phyloP scores from a whole-genome alignment of 2,329 filamentous ascomycete species.

The Phialophora expanda region DNA sequence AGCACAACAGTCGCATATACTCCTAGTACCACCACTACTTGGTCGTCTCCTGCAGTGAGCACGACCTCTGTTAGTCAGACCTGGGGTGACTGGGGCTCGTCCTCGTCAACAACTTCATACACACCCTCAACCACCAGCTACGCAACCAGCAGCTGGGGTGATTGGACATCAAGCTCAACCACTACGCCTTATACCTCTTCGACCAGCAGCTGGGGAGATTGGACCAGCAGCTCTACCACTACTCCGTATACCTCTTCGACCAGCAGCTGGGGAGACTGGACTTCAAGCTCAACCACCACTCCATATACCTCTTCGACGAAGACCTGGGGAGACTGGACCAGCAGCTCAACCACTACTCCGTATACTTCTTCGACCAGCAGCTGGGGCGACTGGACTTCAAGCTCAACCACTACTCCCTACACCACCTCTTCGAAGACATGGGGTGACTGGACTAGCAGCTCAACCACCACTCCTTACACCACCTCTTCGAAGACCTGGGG shows the following conservation, averaged over 20 bases:
- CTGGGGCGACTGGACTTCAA: slow-evolving; percentile 20
- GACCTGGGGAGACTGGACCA: slow-evolving; percentile 18
- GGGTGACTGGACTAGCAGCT: slow-evolving; percentile 9
- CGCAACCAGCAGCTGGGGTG: slow-evolving; percentile 5
- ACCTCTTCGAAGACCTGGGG: slow-evolving; percentile 2
- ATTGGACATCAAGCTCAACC: slow-evolving; percentile 6
- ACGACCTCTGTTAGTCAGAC: not conserved
- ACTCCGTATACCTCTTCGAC: slow-evolving; percentile 3
- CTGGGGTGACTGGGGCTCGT: not conserved
- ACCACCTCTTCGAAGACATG: not conserved
- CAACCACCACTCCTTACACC: not conserved
- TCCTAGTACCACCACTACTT: not conserved
- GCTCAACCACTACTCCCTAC: not conserved
- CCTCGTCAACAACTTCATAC: not conserved
- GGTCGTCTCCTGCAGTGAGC: not conserved
- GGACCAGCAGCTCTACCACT: slow-evolving; percentile 3
- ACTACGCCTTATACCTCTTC: slow-evolving; percentile 5
- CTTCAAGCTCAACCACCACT: not conserved
- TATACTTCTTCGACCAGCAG: not conserved
- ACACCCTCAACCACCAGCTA: not conserved
- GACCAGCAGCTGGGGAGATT: slow-evolving; percentile 5
- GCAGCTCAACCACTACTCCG: not conserved
- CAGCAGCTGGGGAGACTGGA: slow-evolving; percentile 10
- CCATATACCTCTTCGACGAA: not conserved
- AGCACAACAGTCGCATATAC: slow-evolving; percentile 11